Percentiles rank a stretch among this genome's conserved stretches.
phyloP scores from a whole-genome alignment of 2,329 filamentous ascomycete species.

The Ilyonectria robusta region DNA sequence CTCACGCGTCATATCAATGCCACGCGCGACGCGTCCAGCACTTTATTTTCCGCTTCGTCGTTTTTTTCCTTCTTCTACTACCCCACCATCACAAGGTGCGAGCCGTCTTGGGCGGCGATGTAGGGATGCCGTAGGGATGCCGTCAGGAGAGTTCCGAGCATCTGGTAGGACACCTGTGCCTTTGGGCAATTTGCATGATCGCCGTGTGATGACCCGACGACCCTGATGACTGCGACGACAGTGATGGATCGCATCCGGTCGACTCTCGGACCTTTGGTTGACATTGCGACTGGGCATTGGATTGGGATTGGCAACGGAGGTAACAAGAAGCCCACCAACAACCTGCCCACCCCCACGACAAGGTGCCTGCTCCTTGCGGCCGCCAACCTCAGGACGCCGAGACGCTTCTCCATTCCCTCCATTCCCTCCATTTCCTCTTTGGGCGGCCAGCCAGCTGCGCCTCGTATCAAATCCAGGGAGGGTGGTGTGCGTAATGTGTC shows the following conservation, averaged over 20 bases:
- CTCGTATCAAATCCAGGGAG: constrained; percentile 38
- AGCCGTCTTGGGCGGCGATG: constrained; percentile 16
- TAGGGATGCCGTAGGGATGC: constrained; percentile 25
- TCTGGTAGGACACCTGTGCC: constrained; percentile 22
- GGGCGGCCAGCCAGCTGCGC: constrained; percentile 32
- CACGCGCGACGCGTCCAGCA: constrained; percentile 22
- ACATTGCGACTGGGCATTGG: not conserved
- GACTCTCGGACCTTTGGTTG: not conserved
- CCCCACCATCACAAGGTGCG: constrained; percentile 24
- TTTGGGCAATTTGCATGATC: constrained; percentile 13
- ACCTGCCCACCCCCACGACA: constrained; percentile 6
- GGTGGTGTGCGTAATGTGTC: constrained; percentile 31
- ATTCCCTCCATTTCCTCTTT: constrained; percentile 35
- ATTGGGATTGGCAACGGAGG: not conserved
- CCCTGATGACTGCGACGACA: constrained; percentile 5
- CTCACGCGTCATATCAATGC: constrained; percentile 34
- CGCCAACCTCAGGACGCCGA: constrained; percentile 45
- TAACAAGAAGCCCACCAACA: not conserved
- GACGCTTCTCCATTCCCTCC: constrained; percentile 14
- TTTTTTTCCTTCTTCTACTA: constrained; percentile 14
- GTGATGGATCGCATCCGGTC: constrained; percentile 23
- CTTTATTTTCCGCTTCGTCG: constrained; percentile 2
- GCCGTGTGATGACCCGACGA: constrained; percentile 7
- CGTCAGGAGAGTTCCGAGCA: constrained; percentile 17
- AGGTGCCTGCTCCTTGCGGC: constrained; percentile 42